Base-by-base conservation (phyloP, 352 stramenopile species). In the Phytophthora sojae region DNA sequence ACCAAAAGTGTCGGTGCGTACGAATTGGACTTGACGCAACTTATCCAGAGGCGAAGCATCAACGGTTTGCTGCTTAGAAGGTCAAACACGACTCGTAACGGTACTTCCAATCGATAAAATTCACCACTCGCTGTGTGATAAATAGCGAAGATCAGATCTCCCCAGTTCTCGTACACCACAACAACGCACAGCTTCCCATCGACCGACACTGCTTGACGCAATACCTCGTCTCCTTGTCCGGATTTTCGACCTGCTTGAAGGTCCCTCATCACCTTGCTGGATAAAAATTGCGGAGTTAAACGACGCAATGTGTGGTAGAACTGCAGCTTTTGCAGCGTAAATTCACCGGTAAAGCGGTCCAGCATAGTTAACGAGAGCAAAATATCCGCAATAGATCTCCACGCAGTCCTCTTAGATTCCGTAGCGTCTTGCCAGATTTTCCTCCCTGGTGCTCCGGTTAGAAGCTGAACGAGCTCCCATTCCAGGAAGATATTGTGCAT, bases 111-210 rank as follows among this genome's bases (percentile, higher is more conserved):
- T 19, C 73, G 71, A 25, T 75, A 82, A n/a, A 67, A 78, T 12
- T 69, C 66, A 4, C 79, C 69, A 9, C 57, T 75, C 7, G 61
- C 67, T 0, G 86, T 54, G n/a, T 86, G 79, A 61, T 94, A 93
- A 19, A 90, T 76, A 0, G 65, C 67, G 19, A 92, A 73, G 0
- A 74, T 75, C 7, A 95, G 58, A 60, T 95, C 86, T 29, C 88
- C 88, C 85, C 86, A 95, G 56, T 95, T 95, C 68, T 95, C 88
- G 54, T 83, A 89, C 2, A 94, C 77, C 5, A 86, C 71, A 1
- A 86, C 79, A 30, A 86, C 64, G 45, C 85, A 90, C 17, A 92
- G 56, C 42, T 64, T 74, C 0, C 85, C 79, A 52, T 88, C 63
- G 4, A 95, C 74, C 9, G 56, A 71, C 0, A 61, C 51, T 2